phyloP scores from a whole-genome alignment of 2,329 filamentous ascomycete species.

The Ophiosphaerella herpotricha region DNA sequence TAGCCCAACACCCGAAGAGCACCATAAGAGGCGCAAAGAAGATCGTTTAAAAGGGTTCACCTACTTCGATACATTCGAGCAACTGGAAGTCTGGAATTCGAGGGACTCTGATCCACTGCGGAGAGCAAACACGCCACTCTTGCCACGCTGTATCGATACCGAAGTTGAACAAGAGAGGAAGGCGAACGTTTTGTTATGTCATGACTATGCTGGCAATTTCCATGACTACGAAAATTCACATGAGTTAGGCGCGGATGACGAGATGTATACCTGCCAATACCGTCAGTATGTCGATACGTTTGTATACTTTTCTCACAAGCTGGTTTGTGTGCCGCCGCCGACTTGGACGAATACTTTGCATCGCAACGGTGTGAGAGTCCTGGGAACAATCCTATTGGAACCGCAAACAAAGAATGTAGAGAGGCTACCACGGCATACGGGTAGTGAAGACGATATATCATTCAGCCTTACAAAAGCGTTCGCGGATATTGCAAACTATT shows the following conservation, averaged over 20 bases:
- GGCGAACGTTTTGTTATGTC: constrained; percentile 42
- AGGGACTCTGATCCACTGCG: constrained; percentile 42
- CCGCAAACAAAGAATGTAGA: constrained; percentile 43
- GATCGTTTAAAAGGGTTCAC: constrained; percentile 47
- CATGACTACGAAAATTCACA: constrained; percentile 50
- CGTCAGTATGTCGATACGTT: constrained; percentile 52
- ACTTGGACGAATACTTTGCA: constrained; percentile 55
- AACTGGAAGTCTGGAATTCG: constrained; percentile 43
- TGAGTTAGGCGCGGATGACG: constrained; percentile 29
- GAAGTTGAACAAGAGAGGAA: constrained; percentile 7
- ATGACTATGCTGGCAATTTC: constrained; percentile 51
- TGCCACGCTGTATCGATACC: constrained; percentile 17
- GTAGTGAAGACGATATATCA: constrained; percentile 10
- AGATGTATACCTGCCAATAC: constrained; percentile 50
- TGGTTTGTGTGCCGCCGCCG: constrained; percentile 51
- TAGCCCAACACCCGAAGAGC: constrained; percentile 41
- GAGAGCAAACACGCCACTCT: constrained; percentile 46
- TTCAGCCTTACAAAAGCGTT: constrained; percentile 47
- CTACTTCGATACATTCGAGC: constrained; percentile 49
- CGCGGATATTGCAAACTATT: constrained; percentile 45
- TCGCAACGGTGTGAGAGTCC: constrained; percentile 50
- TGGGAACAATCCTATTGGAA: constrained; percentile 53
- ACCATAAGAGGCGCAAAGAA: constrained; percentile 30
- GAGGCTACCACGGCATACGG: constrained; percentile 27
- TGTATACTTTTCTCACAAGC: constrained; percentile 56